Conservation (phyloP, 1,284 basidiomycete species). For the Puccinia coronata region DNA sequence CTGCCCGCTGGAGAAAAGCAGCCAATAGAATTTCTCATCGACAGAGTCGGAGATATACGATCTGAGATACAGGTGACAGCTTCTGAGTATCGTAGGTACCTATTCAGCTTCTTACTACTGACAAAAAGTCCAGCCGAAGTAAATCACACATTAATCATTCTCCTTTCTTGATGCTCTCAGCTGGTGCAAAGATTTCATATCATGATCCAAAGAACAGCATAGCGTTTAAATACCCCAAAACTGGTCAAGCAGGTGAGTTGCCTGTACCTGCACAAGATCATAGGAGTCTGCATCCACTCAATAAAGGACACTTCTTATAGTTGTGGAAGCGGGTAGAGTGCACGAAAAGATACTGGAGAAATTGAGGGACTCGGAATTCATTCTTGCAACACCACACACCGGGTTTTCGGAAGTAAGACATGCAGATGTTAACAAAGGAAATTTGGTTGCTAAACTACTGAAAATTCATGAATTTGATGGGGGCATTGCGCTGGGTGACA, state of each 20-base stretch:
- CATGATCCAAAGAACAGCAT: neutral
- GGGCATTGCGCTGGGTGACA: neutral
- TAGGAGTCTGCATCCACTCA: neutral
- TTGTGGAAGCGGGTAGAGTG: neutral
- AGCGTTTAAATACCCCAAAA: neutral
- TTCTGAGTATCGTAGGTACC: neutral
- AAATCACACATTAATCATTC: neutral
- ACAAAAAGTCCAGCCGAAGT: neutral
- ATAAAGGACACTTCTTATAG: neutral
- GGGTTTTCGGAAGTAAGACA: too few species aligned
- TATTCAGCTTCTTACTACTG: neutral
- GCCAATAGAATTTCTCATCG: neutral
- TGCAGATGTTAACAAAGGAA: neutral
- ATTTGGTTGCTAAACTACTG: neutral
- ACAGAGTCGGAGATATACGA: neutral
- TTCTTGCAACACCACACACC: too few species aligned
- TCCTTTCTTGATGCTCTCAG: neutral
- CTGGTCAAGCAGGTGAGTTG: neutral
- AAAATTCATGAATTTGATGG: neutral
- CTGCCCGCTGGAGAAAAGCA: neutral
- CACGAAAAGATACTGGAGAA: neutral
- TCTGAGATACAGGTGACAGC: neutral
- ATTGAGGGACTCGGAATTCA: neutral
- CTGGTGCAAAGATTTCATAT: neutral
- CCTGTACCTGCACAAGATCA: neutral